Percentiles rank a stretch among this genome's conserved stretches.
These are phyloP conservation scores for Lachancea thermotolerans DNA, from an alignment of 805 yeast genomes.

Conservation along the genomic window DNA sequence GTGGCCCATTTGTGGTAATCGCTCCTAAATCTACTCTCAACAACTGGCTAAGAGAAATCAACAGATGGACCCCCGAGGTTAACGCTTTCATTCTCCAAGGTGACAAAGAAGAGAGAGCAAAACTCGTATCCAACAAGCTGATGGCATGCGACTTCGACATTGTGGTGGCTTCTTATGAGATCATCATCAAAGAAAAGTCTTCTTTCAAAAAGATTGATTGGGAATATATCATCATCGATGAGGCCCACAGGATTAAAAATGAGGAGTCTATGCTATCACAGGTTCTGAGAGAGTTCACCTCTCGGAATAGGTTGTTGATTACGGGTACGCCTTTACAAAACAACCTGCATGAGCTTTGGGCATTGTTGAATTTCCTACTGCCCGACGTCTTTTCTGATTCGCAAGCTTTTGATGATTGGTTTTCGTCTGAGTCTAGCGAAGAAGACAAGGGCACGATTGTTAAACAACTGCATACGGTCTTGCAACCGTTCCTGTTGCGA, in stretches of 20 bases:
- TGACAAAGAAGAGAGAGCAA: slow-evolving; percentile 67
- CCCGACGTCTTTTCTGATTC: slow-evolving; percentile 76
- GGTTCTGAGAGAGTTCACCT: slow-evolving; percentile 78
- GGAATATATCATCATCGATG: slow-evolving; percentile 82
- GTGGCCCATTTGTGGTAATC: slow-evolving; percentile 83
- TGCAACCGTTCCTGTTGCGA: slow-evolving; percentile 68
- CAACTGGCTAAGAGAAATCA: slow-evolving; percentile 95
- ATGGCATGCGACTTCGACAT: slow-evolving; percentile 80
- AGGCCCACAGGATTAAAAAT: slow-evolving; percentile 76
- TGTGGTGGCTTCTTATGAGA: slow-evolving; percentile 91
- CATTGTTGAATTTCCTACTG: slow-evolving; percentile 74
- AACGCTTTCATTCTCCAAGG: slow-evolving; percentile 80
- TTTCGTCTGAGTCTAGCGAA: slow-evolving; percentile 38
- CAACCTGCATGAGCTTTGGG: slow-evolving; percentile 89
- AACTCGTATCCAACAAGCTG: slow-evolving; percentile 75
- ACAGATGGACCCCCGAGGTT: slow-evolving; percentile 95
- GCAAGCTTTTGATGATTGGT: slow-evolving; percentile 73
- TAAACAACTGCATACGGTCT: slow-evolving; percentile 65
- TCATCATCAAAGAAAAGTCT: slow-evolving; percentile 77
- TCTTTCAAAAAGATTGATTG: slow-evolving; percentile 71
- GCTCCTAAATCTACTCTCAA: slow-evolving; percentile 92
- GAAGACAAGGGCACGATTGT: slow-evolving; percentile 48
- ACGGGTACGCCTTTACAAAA: slow-evolving; percentile 98
- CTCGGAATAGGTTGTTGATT: slow-evolving; percentile 80
- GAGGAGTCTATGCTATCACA: slow-evolving; percentile 85